These are phyloP conservation scores for Kodamaea hsintzibuensis DNA, from an alignment of 805 yeast species.

Conservation along the genomic window DNA sequence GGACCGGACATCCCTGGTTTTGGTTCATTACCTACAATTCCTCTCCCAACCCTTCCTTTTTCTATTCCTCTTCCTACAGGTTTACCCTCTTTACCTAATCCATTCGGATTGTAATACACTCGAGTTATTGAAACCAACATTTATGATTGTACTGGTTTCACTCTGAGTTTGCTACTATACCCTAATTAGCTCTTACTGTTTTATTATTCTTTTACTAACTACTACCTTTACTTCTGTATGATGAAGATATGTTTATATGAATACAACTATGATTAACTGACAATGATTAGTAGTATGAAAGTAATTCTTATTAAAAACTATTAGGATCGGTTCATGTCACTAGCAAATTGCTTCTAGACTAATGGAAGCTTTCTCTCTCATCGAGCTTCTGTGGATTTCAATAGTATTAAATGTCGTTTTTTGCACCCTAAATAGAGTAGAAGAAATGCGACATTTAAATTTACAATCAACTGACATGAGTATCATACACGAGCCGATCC, in stretches of 20 bases:
- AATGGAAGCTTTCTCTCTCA: no score
- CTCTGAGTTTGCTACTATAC: not conserved
- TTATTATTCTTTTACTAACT: not conserved
- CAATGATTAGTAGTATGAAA: not conserved
- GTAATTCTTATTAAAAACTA: no score
- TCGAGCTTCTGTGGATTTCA: no score
- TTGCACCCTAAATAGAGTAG: not conserved
- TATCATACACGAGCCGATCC: conserved; percentile 3
- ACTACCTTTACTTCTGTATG: not conserved
- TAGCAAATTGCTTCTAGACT: no score
- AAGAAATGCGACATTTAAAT: no score
- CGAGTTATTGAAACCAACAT: not conserved
- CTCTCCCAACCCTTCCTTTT: not conserved
- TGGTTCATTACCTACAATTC: not conserved
- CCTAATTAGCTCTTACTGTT: not conserved
- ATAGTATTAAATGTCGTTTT: not conserved
- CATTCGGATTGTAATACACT: not conserved
- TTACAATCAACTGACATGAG: not conserved
- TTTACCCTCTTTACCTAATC: not conserved
- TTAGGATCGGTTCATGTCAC: no score
- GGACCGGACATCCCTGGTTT: not conserved
- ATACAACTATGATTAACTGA: not conserved
- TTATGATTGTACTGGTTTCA: not conserved
- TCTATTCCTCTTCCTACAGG: not conserved
- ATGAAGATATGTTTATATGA: not conserved